Base-by-base conservation (phyloP, 2,329 filamentous ascomycete genomes). In the Venturia asperata region DNA sequence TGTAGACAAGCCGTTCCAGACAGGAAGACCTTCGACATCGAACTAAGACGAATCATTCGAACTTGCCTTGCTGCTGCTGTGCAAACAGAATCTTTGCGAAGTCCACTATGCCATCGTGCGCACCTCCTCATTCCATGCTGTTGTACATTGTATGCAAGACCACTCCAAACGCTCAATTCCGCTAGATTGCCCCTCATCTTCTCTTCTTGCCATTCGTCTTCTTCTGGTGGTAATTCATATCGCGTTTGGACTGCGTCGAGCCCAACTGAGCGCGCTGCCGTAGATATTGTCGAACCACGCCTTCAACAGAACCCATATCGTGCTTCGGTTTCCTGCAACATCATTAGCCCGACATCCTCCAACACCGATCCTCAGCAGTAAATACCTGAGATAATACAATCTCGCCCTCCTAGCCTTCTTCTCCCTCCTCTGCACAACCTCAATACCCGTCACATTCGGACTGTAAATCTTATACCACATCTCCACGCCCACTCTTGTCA, bases 381-480 rank as follows among this genome's bases (percentile, higher is more conserved):
- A 2, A 70, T 73, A 80, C 76, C 92, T 85, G 89, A 99, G 89
- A 77, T 93, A 97, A 72, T 90, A 96, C 76, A 99, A 81, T 70
- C 91, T 83, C 34, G 92, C 93, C 72, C 94, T 85, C 74, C 92
- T 87, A 69, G 91, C 91, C 76, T 91, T 85, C 87, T 92, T 94
- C 73, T 85, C 83, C 68, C 86, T 84, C 71, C 93, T 83, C 85
- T 96, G 91, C 76, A 97, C 90, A 71, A 99, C 88, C 79, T 99
- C 93, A 72, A 99, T 91, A 68, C 90, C 91, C 74, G 89, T 86
- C 41, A 97, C 88, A 73, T 90, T 89, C 67, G 93, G 93, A 73
- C 86, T 90, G 81, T 94, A 97, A 66, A 97, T 82, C 82, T 99
- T 99, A 78, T 90, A 92, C 87, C 91, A 96, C 91, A 96, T 94